A percentile compares a stretch with the other conserved stretches of the same genome.
These are phyloP conservation scores for Micromonas commoda DNA, from an alignment of 139 green algal genomes.

Conservation along the genomic window DNA sequence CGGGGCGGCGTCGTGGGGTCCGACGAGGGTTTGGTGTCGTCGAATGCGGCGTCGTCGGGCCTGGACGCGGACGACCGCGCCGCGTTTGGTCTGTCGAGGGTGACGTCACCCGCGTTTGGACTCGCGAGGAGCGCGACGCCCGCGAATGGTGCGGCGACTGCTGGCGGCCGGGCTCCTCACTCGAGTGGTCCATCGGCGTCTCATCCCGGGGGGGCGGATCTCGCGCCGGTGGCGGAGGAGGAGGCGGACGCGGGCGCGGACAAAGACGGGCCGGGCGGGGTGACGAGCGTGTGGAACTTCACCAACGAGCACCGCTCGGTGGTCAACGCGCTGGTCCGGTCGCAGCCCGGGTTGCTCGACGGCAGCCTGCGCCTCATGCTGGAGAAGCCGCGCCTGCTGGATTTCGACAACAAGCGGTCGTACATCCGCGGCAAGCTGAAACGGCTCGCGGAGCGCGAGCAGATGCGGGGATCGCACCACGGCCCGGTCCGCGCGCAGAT, in stretches of 20 bases:
- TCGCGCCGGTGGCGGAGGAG: too few relatives aligned
- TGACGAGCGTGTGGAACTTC: constrained; percentile 27
- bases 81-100: background rate
- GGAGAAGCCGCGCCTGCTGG: constrained; percentile 70
- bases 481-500: constrained; percentile 41
- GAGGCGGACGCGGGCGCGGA: too few relatives aligned
- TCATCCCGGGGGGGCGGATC: too few relatives aligned
- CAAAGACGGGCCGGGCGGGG: background rate
- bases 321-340: constrained; percentile 81
- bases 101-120: background rate
- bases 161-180: too few relatives aligned
- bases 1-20: background rate
- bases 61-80: background rate
- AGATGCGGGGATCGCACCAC: constrained; percentile 35
- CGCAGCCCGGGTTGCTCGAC: constrained; percentile 70
- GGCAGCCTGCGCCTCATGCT: constrained; percentile 68
- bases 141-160: too few relatives aligned
- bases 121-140: background rate
- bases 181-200: too few relatives aligned
- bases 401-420: constrained; percentile 97
- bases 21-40: too few relatives aligned
- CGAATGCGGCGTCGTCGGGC: background rate
- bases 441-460: background rate
- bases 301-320: constrained; percentile 71
- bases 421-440: constrained; percentile 58